phyloP scores from a whole-genome alignment of 164 flowering plant species.

The Santalum album region DNA sequence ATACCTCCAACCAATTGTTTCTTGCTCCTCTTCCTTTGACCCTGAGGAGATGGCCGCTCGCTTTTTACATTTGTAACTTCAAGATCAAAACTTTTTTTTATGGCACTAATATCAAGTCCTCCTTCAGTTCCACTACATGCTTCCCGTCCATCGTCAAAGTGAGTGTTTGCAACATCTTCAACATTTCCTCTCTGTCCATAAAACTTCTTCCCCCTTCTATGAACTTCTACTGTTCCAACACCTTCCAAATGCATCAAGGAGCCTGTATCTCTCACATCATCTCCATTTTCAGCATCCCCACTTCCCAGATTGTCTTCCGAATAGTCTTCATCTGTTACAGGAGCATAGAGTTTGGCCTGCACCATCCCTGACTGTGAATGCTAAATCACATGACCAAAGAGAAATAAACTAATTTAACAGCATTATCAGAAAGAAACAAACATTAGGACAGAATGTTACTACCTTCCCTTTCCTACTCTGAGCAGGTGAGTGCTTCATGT shows the following conservation, averaged over 20 bases:
- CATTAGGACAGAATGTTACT: neutral
- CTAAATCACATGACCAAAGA: conserved; percentile 4
- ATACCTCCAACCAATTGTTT: conserved; percentile 26
- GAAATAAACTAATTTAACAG: neutral
- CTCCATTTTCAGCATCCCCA: conserved; percentile 20
- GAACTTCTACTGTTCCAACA: conserved; percentile 29
- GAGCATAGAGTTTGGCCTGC: conserved; percentile 12
- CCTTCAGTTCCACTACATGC: conserved; percentile 38
- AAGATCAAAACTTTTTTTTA: conserved; percentile 12
- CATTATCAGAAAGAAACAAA: neutral
- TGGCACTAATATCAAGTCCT: conserved; percentile 14
- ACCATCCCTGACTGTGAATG: conserved; percentile 14
- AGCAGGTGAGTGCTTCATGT: neutral
- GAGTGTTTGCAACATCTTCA: conserved; percentile 14
- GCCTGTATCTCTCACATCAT: conserved; percentile 13
- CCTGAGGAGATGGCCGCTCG: conserved; percentile 11
- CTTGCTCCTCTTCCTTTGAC: conserved; percentile 27
- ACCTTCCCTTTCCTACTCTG: conserved; percentile 20
- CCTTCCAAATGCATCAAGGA: conserved; percentile 25
- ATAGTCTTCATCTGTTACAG: conserved; percentile 16
- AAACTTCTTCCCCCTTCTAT: conserved; percentile 20
- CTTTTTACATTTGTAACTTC: conserved; percentile 16
- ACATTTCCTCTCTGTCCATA: conserved; percentile 20
- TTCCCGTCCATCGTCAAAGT: conserved; percentile 29
- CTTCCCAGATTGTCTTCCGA: conserved; percentile 19